Conservation (phyloP, 768 basidiomycete species). For the Tricholoma terreum region DNA sequence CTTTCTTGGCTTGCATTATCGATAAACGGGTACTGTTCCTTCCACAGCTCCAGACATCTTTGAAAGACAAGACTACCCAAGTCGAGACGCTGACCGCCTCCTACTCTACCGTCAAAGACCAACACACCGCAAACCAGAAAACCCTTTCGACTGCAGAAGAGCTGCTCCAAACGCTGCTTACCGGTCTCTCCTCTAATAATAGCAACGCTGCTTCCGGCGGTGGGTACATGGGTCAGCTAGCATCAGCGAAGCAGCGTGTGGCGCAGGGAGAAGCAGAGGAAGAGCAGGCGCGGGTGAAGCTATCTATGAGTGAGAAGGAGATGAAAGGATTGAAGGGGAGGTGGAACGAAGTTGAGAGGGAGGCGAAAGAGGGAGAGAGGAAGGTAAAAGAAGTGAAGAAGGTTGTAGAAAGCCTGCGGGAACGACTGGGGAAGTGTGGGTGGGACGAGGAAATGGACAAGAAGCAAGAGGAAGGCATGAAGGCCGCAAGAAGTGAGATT, state of each 20-base stretch:
- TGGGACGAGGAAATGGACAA: conserved; percentile 80
- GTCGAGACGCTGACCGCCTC: conserved; percentile 52
- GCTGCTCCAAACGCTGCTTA: conserved; percentile 91
- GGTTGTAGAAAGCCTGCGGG: conserved; percentile 55
- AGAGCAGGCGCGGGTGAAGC: conserved; percentile 73
- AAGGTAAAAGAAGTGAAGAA: conserved; percentile 58
- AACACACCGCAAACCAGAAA: conserved; percentile 57
- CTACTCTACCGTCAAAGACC: conserved; percentile 64
- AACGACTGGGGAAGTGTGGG: conserved; percentile 54
- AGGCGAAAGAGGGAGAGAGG: conserved; percentile 73
- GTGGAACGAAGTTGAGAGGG: conserved; percentile 82
- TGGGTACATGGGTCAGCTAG: conserved; percentile 96
- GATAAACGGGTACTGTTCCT: neutral
- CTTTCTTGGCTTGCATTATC: neutral
- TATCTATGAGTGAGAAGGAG: conserved; percentile 77
- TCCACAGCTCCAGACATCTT: conserved; percentile 51
- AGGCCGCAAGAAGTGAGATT: conserved; percentile 51
- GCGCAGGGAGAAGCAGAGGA: conserved; percentile 82
- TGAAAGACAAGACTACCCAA: conserved; percentile 57
- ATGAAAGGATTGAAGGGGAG: conserved; percentile 69
- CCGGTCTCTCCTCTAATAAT: conserved; percentile 77
- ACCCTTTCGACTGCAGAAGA: conserved; percentile 78
- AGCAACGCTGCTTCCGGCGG: conserved; percentile 64
- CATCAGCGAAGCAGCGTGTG: conserved; percentile 72
- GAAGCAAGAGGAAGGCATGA: conserved; percentile 48